These are phyloP conservation scores for Ilex asprella DNA, from an alignment of 257 asterid species.

Conservation along the genomic window DNA sequence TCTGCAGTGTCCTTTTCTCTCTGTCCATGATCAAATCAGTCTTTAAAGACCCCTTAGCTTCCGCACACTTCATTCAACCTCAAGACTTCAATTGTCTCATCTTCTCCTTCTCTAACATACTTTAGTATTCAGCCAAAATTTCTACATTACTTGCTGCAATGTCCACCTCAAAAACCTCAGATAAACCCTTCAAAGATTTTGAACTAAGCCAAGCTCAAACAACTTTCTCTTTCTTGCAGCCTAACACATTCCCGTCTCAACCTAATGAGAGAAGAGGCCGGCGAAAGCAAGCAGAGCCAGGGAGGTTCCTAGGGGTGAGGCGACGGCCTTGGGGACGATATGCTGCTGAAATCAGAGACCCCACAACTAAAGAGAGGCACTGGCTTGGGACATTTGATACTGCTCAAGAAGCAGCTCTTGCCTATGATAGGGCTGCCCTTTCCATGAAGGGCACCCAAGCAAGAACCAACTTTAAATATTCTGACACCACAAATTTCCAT, in stretches of 20 bases:
- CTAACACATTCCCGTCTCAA: constrained; percentile 62
- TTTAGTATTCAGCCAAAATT: not conserved
- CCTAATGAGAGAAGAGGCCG: constrained; percentile 73
- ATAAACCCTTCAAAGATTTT: constrained; percentile 48
- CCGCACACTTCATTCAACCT: constrained; percentile 7
- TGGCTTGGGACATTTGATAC: constrained; percentile 97
- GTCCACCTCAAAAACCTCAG: constrained; percentile 27
- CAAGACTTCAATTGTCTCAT: not conserved
- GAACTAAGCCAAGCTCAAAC: constrained; percentile 52
- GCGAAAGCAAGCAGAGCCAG: constrained; percentile 67
- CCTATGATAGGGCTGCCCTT: constrained; percentile 91
- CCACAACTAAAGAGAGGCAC: constrained; percentile 82
- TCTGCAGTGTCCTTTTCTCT: too few species aligned
- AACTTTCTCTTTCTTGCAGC: constrained; percentile 73
- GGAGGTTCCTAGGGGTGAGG: constrained; percentile 79
- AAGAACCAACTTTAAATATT: constrained; percentile 72
- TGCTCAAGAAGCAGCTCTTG: constrained; percentile 94
- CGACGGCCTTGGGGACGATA: constrained; percentile 96
- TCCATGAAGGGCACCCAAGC: constrained; percentile 87
- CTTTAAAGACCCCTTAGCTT: constrained; percentile 29
- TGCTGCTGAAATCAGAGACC: constrained; percentile 93
- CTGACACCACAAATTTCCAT: constrained; percentile 36
- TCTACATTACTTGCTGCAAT: constrained; percentile 9
- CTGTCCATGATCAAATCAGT: too few species aligned
- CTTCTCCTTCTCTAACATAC: constrained; percentile 7